Base-by-base conservation (phyloP, 2,329 filamentous ascomycete species). In the Metarhizium rileyi region DNA sequence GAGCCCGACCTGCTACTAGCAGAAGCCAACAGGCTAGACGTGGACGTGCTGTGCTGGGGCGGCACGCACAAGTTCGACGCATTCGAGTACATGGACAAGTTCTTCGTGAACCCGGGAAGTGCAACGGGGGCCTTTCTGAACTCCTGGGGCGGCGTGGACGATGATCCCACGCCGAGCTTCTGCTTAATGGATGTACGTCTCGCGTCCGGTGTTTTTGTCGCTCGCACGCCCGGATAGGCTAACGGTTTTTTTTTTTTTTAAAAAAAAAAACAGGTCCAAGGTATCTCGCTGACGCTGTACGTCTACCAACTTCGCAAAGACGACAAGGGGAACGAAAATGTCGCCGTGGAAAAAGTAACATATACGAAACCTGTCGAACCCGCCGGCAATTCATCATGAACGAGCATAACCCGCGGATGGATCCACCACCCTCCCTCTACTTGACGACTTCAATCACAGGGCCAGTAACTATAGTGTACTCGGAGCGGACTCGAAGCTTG, bases 131-230 rank as follows among this genome's bases (percentile, higher is more conserved):
- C 81, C 3, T 80, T 80, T 55, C 71, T 76, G 22, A 76, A 76
- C 1, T 75, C 77, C 20, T 83, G 78, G 75, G 70, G 70, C 20
- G 70, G 70, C 47, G 77, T 77, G 38, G 73, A 70, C n/a, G 81
- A 87, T 62, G 86, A 91, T 49, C 86, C 86, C 23, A 84, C 83
- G 50, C 91, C 91, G 25, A 95, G 90, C 65, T 96, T 97, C 69
- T 95, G 93, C 63, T 71, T 97, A 66, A 96, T 97, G 91, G 91
- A 97, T 78, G 90, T 96, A 68, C 73, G 89, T 16, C 23, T n/a
- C n/a, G n/a, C n/a, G n/a, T n/a, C n/a, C n/a, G n/a, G 25, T 16
- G 30, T 12, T 33, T 16, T 25, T 10, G 43, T 12, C 26, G 23
- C 16, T 12, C 33, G 48, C 20, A n/a, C n/a, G 36, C 9, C 43